Base-by-base conservation (phyloP, 1,284 basidiomycete genomes). In the Ganoderma multipileum region DNA sequence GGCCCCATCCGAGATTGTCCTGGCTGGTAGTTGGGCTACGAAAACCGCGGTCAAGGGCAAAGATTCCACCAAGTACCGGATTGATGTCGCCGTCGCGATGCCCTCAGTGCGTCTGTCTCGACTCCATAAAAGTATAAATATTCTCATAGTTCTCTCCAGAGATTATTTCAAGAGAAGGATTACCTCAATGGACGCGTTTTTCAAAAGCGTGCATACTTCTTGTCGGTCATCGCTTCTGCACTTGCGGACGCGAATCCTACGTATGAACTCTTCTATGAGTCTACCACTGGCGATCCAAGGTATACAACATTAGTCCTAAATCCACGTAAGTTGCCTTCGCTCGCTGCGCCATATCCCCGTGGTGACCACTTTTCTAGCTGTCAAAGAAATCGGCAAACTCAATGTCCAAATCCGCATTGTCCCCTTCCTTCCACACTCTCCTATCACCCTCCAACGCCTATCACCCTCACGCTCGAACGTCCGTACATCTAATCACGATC, bases 101-200 rank as follows among this genome's bases (percentile, higher is more conserved):
- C 95, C 96, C 16, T 78, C 87, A 42, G 95, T 96, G 75, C 74
- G 92, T 73, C 16, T 61, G 14, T 41, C 18, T 11, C 8, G 5
- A 33, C 72, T 76, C 47, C 64, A 36, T 26, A n/a, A 38, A n/a
- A 59, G 18, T 42, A 28, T 59, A 26, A n/a, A n/a, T 7, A 11
- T 44, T 23, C 14, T 50, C 11, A 33, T 3, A 55, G 5, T 26
- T 26, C 65, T 70, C 65, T 23, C 61, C 63, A 95, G 90, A 77
- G 75, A 57, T 81, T 98, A 33, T 96, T 99, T 76, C 95, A 98
- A 81, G 94, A 97, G 74, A 99, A 99, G 79, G 97, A 99, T 78
- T 95, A 96, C 73, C 83, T 96, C 66, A 94, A 97, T 77, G 89
- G 90, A 42, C 89, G 98, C 23, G 97, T 95, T 80, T 97, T 97